phyloP scores from a whole-genome alignment of 306 rosid species.

The Phaseolus lunatus region DNA sequence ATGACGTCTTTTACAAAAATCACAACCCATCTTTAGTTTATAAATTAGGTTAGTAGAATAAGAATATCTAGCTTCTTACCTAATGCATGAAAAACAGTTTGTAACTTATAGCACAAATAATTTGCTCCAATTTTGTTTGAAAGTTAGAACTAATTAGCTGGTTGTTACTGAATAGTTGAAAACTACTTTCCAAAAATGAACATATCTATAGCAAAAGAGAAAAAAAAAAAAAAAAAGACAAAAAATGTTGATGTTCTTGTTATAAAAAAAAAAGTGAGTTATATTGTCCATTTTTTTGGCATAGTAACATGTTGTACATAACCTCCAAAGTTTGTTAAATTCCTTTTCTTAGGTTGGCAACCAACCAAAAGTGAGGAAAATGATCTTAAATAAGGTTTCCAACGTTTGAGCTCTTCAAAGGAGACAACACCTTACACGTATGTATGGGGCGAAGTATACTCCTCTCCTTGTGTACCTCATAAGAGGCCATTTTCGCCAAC shows the following conservation, averaged over 20 bases:
- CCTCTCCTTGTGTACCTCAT: conserved; percentile 61
- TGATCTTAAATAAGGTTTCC: conserved; percentile 34
- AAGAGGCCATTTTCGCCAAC: conserved; percentile 46
- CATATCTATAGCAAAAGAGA: no score
- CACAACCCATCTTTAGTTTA: no score
- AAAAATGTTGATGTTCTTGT: not conserved
- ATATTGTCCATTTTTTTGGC: not conserved
- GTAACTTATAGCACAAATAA: not conserved
- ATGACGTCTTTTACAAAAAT: no score
- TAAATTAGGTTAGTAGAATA: no score
- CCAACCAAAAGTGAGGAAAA: conserved; percentile 36
- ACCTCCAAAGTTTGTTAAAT: conserved; percentile 14
- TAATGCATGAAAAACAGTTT: conserved; percentile 3
- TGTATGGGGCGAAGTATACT: conserved; percentile 66
- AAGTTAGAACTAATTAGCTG: not conserved
- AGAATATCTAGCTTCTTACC: not conserved
- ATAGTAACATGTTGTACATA: not conserved
- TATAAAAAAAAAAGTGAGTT: not conserved
- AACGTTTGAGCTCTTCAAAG: conserved; percentile 46
- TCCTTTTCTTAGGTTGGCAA: conserved; percentile 42
- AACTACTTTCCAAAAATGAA: conserved; percentile 6
- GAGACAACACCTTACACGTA: conserved; percentile 56
- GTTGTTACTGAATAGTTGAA: conserved; percentile 9
- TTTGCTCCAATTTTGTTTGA: not conserved
- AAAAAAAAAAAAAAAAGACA: not conserved